Conservation (phyloP, 352 stramenopile species). For the Globisporangium yorkense region DNA sequence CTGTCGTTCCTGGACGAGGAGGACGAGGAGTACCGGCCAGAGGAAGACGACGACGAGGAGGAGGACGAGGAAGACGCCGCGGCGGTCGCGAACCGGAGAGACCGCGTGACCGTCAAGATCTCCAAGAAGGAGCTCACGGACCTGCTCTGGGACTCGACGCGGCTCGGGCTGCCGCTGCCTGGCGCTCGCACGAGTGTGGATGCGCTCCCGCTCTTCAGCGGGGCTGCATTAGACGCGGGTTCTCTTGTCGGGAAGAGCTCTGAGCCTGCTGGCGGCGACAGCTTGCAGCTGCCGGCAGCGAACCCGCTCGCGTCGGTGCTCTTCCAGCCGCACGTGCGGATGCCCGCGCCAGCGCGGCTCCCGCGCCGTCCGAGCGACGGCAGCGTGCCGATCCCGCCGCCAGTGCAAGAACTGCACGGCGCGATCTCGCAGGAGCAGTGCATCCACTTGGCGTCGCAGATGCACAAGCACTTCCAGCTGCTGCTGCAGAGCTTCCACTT, state of each 20-base stretch:
- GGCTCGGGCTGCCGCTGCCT: constrained; percentile 35
- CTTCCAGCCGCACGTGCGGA: background rate
- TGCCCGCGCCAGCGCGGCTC: background rate
- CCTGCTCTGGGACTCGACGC: constrained; percentile 77
- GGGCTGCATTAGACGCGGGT: background rate
- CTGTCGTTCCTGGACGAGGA: constrained; percentile 83
- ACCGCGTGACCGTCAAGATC: constrained; percentile 32
- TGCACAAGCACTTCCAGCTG: constrained; percentile 86
- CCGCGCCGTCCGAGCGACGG: background rate
- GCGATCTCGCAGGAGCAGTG: constrained; percentile 62
- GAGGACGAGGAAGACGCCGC: constrained; percentile 33
- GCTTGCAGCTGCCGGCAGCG: background rate
- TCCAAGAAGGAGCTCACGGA: constrained; percentile 82
- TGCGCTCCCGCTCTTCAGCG: background rate
- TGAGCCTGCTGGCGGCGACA: background rate
- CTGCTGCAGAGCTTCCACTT: constrained; percentile 69
- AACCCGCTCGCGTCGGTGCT: background rate
- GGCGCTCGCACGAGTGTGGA: background rate
- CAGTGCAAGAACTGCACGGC: constrained; percentile 18
- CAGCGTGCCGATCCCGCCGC: background rate
- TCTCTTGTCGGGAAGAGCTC: background rate
- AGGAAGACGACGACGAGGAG: constrained; percentile 70
- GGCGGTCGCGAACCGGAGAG: constrained; percentile 9
- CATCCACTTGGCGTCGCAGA: constrained; percentile 78
- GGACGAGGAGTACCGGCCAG: constrained; percentile 73